Conservation (phyloP, 257 asterid species). For the Leptodermis oblonga region DNA sequence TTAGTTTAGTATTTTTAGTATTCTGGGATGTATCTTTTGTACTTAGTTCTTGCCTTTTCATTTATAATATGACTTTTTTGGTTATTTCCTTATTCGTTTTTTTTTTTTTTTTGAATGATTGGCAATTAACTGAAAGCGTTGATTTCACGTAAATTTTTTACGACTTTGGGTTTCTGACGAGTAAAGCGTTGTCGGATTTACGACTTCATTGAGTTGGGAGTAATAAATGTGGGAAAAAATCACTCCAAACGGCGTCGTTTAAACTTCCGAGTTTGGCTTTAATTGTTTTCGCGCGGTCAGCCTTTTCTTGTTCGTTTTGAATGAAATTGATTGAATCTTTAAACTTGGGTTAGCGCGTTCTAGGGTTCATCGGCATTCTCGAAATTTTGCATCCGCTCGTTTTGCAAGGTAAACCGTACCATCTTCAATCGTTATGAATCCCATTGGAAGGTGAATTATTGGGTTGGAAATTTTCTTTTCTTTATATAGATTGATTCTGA, state of each 20-base stretch:
- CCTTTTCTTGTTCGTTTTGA: too few species aligned
- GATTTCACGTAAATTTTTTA: too few species aligned
- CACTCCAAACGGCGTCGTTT: constrained; percentile 2
- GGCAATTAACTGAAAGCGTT: too few species aligned
- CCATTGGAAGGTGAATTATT: background rate
- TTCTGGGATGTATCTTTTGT: constrained; percentile 1
- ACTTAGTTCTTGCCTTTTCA: background rate
- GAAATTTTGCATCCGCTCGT: background rate
- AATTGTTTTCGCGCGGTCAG: background rate
- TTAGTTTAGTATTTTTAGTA: background rate
- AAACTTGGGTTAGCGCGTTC: background rate
- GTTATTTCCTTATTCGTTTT: background rate
- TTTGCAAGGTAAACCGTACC: background rate
- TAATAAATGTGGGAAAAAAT: too few species aligned
- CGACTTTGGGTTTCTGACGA: too few species aligned
- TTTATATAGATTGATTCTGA: background rate
- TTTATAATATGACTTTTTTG: background rate
- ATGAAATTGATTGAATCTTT: background rate
- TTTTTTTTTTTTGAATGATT: background rate
- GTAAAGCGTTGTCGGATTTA: too few species aligned
- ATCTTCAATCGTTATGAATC: background rate
- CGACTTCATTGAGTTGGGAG: too few species aligned
- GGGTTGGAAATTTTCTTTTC: background rate
- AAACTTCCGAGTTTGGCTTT: background rate
- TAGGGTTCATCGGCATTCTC: background rate